phyloP scores from a whole-genome alignment of 2,329 filamentous ascomycete genomes.

The Fusarium penzigii region DNA sequence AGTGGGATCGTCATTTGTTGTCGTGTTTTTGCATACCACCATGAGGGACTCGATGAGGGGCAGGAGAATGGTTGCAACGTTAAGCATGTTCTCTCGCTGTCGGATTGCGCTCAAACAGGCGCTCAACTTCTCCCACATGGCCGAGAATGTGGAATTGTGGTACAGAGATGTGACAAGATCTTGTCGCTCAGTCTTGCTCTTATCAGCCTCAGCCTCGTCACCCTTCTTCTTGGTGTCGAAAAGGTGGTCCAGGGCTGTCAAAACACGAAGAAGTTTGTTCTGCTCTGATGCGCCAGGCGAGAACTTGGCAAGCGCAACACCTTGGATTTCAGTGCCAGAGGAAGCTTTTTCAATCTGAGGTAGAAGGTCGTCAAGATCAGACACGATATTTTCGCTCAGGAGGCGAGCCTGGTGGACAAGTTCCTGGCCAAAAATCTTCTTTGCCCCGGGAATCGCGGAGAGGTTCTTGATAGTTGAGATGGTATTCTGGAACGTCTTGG shows the following conservation, averaged over 20 bases:
- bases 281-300: slow-evolving; percentile 95
- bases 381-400: slow-evolving; percentile 80
- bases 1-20: slow-evolving; percentile 67
- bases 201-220: slow-evolving; percentile 50
- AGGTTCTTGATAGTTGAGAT: slow-evolving; percentile 98
- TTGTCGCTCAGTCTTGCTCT: slow-evolving; percentile 66
- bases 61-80: slow-evolving; percentile 91
- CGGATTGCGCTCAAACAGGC: slow-evolving; percentile 85
- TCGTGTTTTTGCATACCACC: slow-evolving; percentile 99
- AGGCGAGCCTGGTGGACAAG: slow-evolving; percentile 83
- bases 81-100: slow-evolving; percentile 91
- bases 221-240: slow-evolving; percentile 79
- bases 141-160: slow-evolving; percentile 85
- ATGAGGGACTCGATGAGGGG: slow-evolving; percentile 95
- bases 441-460: slow-evolving; percentile 87
- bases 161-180: slow-evolving; percentile 87
- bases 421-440: slow-evolving; percentile 89
- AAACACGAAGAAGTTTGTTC: slow-evolving; percentile 87
- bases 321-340: slow-evolving; percentile 92
- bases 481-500: slow-evolving; percentile 97
- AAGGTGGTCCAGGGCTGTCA: slow-evolving; percentile 93
- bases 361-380: slow-evolving; percentile 81
- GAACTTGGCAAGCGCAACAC: slow-evolving; percentile 90
- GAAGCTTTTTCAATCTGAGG: slow-evolving; percentile 84
- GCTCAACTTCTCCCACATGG: slow-evolving; percentile 90